Evolutionary conservation across 2,329 filamentous ascomycete species (phyloP).

Genomic region (Calonectria pteridis): DNA sequence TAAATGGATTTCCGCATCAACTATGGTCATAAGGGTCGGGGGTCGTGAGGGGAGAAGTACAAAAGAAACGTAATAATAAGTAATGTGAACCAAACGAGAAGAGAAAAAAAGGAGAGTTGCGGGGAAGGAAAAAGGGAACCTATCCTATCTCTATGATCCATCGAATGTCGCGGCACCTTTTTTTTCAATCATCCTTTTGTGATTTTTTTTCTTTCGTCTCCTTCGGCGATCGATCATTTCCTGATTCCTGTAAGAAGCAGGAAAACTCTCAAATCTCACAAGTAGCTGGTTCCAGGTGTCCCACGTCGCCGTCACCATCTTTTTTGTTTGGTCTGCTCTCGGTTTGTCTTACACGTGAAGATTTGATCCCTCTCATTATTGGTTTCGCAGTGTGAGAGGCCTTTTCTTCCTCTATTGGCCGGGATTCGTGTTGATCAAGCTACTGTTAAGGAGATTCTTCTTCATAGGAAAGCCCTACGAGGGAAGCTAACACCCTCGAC

Average conservation of each 20-base stretch:
- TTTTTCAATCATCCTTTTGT: not conserved
- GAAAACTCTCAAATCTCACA: not conserved
- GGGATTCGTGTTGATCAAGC: constrained; percentile 22
- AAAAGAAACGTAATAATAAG: not conserved
- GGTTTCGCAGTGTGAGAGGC: not conserved
- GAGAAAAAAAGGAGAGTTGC: not conserved
- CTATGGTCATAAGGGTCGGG: constrained; percentile 31
- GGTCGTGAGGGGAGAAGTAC: constrained; percentile 7
- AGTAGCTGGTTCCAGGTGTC: constrained; percentile 3
- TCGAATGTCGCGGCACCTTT: constrained; percentile 1
- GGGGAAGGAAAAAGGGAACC: not conserved
- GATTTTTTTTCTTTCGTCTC: not conserved
- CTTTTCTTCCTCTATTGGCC: not conserved
- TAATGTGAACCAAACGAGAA: not conserved
- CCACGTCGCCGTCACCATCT: constrained; percentile 1
- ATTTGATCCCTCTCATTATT: not conserved
- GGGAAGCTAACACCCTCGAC: constrained; percentile 89
- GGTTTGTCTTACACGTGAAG: constrained; percentile 13
- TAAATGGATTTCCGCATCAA: constrained; percentile 41
- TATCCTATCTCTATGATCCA: constrained; percentile 26
- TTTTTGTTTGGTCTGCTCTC: not conserved
- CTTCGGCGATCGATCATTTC: not conserved
- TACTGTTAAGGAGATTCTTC: constrained; percentile 9
- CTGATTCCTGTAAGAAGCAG: not conserved
- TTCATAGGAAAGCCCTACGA: constrained; percentile 72